phyloP scores from a whole-genome alignment of 2,329 filamentous ascomycete genomes.

The Diaporthe ilicicola region DNA sequence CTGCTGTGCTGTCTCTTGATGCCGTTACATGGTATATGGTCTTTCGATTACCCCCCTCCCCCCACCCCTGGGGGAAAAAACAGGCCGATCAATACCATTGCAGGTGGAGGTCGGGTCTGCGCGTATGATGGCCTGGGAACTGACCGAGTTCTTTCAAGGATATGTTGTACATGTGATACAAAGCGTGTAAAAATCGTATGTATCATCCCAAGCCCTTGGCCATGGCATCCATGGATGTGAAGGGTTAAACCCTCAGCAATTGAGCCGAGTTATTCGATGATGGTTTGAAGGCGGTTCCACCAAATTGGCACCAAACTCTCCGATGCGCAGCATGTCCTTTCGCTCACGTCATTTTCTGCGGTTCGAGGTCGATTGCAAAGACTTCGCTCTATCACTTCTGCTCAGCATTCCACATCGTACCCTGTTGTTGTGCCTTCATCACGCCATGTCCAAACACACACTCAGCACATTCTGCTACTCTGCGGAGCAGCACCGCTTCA shows the following conservation, averaged over 20 bases:
- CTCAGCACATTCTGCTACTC: conserved; percentile 26
- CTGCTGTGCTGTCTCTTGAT: too few relatives aligned
- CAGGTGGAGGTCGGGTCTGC: too few relatives aligned
- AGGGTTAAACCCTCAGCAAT: not conserved
- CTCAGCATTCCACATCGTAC: too few relatives aligned
- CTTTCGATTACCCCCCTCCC: too few relatives aligned
- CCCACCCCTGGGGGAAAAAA: too few relatives aligned
- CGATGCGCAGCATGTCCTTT: not conserved
- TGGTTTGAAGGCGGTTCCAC: not conserved
- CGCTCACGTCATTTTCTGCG: not conserved
- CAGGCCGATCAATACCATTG: too few relatives aligned
- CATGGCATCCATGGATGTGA: too few relatives aligned
- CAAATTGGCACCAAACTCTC: not conserved
- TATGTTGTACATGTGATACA: not conserved
- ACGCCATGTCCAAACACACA: conserved; percentile 16
- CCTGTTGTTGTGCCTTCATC: not conserved
- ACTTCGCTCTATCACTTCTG: not conserved
- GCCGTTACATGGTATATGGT: too few relatives aligned
- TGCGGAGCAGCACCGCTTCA: not conserved
- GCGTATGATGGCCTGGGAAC: too few relatives aligned
- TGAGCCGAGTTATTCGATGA: not conserved
- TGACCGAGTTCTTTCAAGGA: too few relatives aligned
- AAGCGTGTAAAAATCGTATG: not conserved
- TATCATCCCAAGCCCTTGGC: not conserved
- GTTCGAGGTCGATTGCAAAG: not conserved